Base-by-base conservation (phyloP, 2,329 filamentous ascomycete genomes). In the Calonectria crousiana region DNA sequence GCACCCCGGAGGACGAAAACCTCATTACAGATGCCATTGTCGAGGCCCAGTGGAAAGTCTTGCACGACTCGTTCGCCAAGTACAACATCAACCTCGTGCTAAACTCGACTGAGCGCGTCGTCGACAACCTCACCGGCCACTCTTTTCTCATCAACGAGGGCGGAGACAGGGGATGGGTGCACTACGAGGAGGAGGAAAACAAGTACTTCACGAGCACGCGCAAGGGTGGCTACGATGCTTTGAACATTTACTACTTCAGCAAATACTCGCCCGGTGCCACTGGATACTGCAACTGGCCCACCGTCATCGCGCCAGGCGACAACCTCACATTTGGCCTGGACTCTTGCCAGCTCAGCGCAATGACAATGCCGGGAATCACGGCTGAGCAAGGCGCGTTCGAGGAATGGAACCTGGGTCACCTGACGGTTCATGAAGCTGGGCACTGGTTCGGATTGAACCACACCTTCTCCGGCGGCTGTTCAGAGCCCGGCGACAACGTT, bases 401-500 rank as follows among this genome's bases (percentile, higher is more conserved):
- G 23, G 34, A 41, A 0, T 62, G 56, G 56, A 62, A 62, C 56
- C 11, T 41, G 14, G 56, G 56, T n/a, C 56, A 62, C 20, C 23
- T 62, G 4, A 23, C 56, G 23, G 56, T 62, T 3, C 56, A 62
- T 18, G 56, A 62, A 23, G 56, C 56, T 2, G 56, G 56, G 1
- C 56, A 62, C 34, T 62, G 56, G 56, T 62, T 62, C 34, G 56
- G 56, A 1, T 11, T 62, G 23, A 62, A 62, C 9, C 56, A 62
- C 8, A 85, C 84, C 26, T 86, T 86, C 77, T 74, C 84, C 52
- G 84, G 82, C 47, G 85, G 84, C 68, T 82, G 83, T 69, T 78
- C 47, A 9, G 74, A 81, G 14, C 60, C 64, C 34, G 85, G 85
- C 32, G 86, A 87, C 76, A 78, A 76, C 52, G 79, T 87, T 20